phyloP scores from a whole-genome alignment of 2,329 filamentous ascomycete genomes.

The Hypoxylon sp. region DNA sequence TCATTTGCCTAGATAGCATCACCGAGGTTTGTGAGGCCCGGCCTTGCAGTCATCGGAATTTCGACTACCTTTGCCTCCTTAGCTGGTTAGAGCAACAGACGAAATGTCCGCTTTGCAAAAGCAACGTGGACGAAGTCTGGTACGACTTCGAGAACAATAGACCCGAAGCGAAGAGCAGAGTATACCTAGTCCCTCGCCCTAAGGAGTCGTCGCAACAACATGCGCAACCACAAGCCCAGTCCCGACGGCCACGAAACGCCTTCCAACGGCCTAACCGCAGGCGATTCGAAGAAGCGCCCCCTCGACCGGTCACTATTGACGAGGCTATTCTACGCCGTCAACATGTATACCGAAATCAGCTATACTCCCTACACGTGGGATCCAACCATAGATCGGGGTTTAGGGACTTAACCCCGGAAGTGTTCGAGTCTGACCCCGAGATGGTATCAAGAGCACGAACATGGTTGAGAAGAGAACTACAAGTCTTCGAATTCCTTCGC shows the following conservation, averaged over 20 bases:
- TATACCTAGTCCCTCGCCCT: conserved; percentile 66
- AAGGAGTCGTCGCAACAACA: conserved; percentile 32
- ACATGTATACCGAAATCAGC: conserved; percentile 78
- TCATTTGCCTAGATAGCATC: conserved; percentile 87
- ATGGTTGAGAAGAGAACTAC: conserved; percentile 87
- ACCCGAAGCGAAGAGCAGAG: conserved; percentile 67
- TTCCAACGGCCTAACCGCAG: conserved; percentile 34
- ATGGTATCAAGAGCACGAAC: conserved; percentile 82
- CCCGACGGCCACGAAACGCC: conserved; percentile 8
- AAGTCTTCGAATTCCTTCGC: conserved; percentile 82
- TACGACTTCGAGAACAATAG: conserved; percentile 71
- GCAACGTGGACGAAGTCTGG: conserved; percentile 69
- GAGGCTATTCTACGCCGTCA: conserved; percentile 72
- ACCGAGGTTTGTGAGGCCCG: conserved; percentile 78
- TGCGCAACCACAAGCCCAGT: conserved; percentile 23
- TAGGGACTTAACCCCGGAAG: conserved; percentile 77
- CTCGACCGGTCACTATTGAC: conserved; percentile 50
- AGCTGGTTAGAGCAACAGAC: conserved; percentile 84
- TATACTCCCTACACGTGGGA: conserved; percentile 87
- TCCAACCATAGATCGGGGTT: conserved; percentile 84
- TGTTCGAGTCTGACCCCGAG: conserved; percentile 74
- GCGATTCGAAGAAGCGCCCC: conserved; percentile 33
- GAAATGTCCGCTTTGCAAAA: conserved; percentile 84
- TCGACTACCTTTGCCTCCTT: conserved; percentile 87
- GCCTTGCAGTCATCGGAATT: conserved; percentile 85